Base-by-base conservation (phyloP, 768 basidiomycete species). In the Termitomyces sp. region DNA sequence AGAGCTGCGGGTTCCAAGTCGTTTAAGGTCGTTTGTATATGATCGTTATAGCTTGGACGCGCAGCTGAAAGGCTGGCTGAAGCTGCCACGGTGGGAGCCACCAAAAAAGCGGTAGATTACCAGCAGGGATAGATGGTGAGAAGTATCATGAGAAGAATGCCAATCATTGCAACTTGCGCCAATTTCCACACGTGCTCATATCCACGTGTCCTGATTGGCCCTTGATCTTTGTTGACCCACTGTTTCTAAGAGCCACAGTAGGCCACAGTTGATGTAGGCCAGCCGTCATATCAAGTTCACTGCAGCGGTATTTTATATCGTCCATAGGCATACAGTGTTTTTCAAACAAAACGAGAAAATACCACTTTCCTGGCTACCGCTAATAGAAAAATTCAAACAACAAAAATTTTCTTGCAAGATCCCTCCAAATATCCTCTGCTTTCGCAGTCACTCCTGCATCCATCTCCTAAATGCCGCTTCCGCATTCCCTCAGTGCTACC, bases 81-180 rank as follows among this genome's bases (percentile, higher is more conserved):
- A 23, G 35, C 48, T 38, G 35, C 35, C 48, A 3, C 35, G 12
- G 23, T 18, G 33, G 49, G 42, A 38, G 27, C 53, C 51, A 33
- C 57, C 32, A 49, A 22, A n/a, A 22, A 18, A 50, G 50, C 29
- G 29, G 50, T 25, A 27, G 29, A 51, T 54, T 39, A 48, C 35
- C 39, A 50, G 32, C 52, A 41, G 45, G 15, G 53, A 55, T 55
- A 53, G 52, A 55, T 55, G 53, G 53, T 36, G 47, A 48, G 33
- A 48, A 46, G 45, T 46, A 32, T 32, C 31, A 36, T 48, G 16
- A 15, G 16, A 32, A 31, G 38, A 22, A 16, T 36, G 32, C 45
- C 29, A 23, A 42, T 42, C 41, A 25, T 6, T 42, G 15, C 11
- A 22, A 15, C 46, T 16, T n/a, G 22, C 1, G 41, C 23, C 46